Conservation (phyloP, 192 early-diverging fungal species). For the Rhizoclosmatium sp. region DNA sequence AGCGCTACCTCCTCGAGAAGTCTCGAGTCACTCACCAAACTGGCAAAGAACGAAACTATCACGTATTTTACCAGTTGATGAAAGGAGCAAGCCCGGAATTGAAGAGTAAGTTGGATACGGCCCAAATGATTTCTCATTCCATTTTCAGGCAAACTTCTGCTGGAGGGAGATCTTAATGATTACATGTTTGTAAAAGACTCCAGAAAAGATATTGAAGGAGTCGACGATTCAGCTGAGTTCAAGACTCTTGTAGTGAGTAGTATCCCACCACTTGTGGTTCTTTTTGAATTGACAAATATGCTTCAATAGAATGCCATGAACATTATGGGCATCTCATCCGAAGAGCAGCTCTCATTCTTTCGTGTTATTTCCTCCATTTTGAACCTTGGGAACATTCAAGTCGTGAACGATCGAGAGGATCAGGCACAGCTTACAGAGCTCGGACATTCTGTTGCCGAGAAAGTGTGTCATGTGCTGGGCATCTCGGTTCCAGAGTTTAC, state of each 20-base stretch:
- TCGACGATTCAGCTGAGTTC: conserved; percentile 89
- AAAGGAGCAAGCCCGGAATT: conserved; percentile 78
- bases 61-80: conserved; percentile 98
- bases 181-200: conserved; percentile 87
- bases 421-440: conserved; percentile 82
- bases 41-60: conserved; percentile 92
- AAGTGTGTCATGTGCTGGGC: conserved; percentile 94
- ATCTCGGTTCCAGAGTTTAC: conserved; percentile 88
- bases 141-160: conserved; percentile 68
- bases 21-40: conserved; percentile 95
- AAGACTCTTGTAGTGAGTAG: conserved; percentile 67
- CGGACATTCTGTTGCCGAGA: conserved; percentile 71
- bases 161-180: conserved; percentile 77
- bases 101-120: conserved; percentile 58
- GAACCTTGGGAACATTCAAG: conserved; percentile 92
- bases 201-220: conserved; percentile 89
- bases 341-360: conserved; percentile 85
- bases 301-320: conserved; percentile 72
- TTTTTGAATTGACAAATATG: background rate
- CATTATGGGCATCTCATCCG: conserved; percentile 78
- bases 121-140: conserved; percentile 18
- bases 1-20: conserved; percentile 97
- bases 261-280: background rate
- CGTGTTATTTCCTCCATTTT: conserved; percentile 85
- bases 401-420: conserved; percentile 81